Conservation (phyloP, 1,284 basidiomycete species). For the Thelephora terrestris region DNA sequence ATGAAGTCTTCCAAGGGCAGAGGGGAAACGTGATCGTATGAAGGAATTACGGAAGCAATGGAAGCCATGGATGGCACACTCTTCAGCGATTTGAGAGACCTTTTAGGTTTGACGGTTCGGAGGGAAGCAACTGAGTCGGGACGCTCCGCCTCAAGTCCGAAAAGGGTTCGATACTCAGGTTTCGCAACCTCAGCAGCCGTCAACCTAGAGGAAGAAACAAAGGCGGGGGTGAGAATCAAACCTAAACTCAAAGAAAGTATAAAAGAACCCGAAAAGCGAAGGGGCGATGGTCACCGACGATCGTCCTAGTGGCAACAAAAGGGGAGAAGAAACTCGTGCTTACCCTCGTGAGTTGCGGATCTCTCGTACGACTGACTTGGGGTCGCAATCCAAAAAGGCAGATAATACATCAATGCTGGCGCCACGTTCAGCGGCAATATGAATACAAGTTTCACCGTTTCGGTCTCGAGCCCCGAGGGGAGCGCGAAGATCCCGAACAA, state of each 20-base stretch:
- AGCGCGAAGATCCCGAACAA: slow-evolving; percentile 55
- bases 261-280: not conserved
- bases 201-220: slow-evolving; percentile 28
- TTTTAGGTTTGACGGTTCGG: slow-evolving; percentile 40
- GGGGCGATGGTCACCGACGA: no score
- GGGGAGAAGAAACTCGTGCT: slow-evolving; percentile 16
- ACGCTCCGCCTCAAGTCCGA: slow-evolving; percentile 37
- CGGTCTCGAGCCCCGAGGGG: slow-evolving; percentile 63
- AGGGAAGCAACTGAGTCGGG: slow-evolving; percentile 40
- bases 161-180: slow-evolving; percentile 48
- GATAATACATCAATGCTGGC: slow-evolving; percentile 53
- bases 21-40: slow-evolving; percentile 14
- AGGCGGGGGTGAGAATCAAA: not conserved
- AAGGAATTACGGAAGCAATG: slow-evolving; percentile 8
- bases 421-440: slow-evolving; percentile 88
- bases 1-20: slow-evolving; percentile 1
- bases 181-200: slow-evolving; percentile 59
- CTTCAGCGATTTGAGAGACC: slow-evolving; percentile 2
- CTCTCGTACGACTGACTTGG: slow-evolving; percentile 39
- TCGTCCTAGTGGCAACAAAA: no score
- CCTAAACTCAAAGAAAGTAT: not conserved
- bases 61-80: slow-evolving; percentile 1
- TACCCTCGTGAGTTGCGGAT: slow-evolving; percentile 61
- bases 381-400: slow-evolving; percentile 55
- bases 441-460: slow-evolving; percentile 86